Evolutionary conservation across 2,329 filamentous ascomycete genomes (phyloP).

Genomic region (Paramyrothecium roridum): DNA sequence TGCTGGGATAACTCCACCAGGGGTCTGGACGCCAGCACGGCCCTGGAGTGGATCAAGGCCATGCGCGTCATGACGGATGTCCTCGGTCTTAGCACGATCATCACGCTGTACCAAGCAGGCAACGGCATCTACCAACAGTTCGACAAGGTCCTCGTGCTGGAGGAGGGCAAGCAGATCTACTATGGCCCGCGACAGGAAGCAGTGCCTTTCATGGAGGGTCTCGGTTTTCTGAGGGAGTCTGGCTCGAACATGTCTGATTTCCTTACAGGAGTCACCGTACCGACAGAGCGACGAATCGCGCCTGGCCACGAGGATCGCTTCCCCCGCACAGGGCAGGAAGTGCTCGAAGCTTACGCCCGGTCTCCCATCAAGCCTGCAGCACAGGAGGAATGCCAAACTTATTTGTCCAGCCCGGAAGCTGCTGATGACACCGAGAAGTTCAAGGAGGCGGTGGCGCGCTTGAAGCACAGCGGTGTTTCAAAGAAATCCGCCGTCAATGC

Average conservation of each 20-base stretch:
- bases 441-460: neutral
- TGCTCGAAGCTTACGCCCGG: neutral
- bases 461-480: neutral
- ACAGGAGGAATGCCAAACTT: neutral
- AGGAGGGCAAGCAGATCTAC: neutral
- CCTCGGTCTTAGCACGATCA: slow-evolving; percentile 41
- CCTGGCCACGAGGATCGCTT: neutral
- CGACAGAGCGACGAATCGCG: neutral
- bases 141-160: neutral
- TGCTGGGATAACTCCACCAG: slow-evolving; percentile 46
- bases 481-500: neutral
- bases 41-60: slow-evolving; percentile 52
- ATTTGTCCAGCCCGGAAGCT: neutral
- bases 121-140: slow-evolving; percentile 2
- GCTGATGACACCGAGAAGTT: neutral
- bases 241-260: neutral
- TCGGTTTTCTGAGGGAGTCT: neutral
- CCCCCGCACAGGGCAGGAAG: neutral
- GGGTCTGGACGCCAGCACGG: slow-evolving; percentile 50
- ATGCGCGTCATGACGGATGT: slow-evolving; percentile 46
- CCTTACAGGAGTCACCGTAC: neutral
- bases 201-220: neutral
- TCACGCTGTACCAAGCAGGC: slow-evolving; percentile 52
- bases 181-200: neutral
- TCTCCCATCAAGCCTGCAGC: neutral